Evolutionary conservation across 2,329 filamentous ascomycete genomes (phyloP).

Genomic region (Diaporthe ilicicola): DNA sequence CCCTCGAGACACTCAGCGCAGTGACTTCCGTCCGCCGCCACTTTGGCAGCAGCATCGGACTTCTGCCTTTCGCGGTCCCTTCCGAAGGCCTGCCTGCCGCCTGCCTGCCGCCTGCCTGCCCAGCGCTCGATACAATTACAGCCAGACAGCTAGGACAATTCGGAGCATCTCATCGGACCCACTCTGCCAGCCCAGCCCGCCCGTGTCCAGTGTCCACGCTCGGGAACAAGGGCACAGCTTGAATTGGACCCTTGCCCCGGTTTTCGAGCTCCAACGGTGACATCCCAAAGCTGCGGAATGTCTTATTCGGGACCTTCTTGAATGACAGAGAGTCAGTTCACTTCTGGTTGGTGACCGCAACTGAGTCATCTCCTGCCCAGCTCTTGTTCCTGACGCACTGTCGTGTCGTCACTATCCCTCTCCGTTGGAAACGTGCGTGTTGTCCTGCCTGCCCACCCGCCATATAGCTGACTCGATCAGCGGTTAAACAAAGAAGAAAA

Average conservation of each 20-base stretch:
- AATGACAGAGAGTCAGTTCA: constrained; percentile 7
- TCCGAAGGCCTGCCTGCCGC: background rate
- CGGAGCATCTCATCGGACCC: background rate
- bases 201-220: background rate
- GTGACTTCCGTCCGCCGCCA: background rate
- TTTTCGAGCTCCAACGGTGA: constrained; percentile 8
- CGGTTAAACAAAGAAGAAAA: background rate
- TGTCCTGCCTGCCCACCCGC: background rate
- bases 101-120: too few species aligned
- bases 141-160: background rate
- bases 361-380: background rate
- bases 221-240: constrained; percentile 6
- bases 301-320: background rate
- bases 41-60: background rate
- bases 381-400: constrained; percentile 8
- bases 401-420: constrained; percentile 12
- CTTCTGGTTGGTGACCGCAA: background rate
- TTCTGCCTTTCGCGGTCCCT: background rate
- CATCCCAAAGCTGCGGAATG: constrained; percentile 11
- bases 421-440: background rate
- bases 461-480: constrained; percentile 12
- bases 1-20: background rate
- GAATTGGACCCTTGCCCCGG: constrained; percentile 3
- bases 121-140: too few species aligned
- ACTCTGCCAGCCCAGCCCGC: constrained; percentile 4